A percentile compares a stretch with the other conserved stretches of the same genome.
phyloP scores from a whole-genome alignment of 148 eudicot species.

The Bassia scoparia region DNA sequence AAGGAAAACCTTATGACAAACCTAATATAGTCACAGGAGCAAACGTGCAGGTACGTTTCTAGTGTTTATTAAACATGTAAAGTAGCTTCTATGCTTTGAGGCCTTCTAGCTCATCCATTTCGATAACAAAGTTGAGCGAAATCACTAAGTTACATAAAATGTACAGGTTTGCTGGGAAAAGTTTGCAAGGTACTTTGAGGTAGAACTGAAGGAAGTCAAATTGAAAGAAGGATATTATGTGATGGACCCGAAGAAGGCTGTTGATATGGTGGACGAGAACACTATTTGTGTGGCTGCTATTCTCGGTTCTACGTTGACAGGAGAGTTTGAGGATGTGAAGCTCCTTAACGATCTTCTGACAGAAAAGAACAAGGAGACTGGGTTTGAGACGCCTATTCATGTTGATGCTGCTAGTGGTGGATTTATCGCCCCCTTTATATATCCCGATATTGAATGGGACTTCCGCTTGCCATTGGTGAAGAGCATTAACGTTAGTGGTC shows the following conservation, averaged over 20 bases:
- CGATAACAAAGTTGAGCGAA: not conserved
- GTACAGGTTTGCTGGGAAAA: constrained; percentile 34
- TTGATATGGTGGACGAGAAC: constrained; percentile 32
- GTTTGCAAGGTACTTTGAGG: constrained; percentile 34
- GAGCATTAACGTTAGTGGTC: constrained; percentile 34
- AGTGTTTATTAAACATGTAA: too few species aligned
- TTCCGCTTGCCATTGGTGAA: constrained; percentile 32
- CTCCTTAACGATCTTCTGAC: constrained; percentile 23
- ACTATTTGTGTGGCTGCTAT: constrained; percentile 31
- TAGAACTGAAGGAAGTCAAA: constrained; percentile 30
- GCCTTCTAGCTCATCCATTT: not conserved
- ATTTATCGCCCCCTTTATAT: constrained; percentile 33
- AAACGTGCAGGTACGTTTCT: constrained; percentile 23
- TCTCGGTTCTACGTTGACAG: constrained; percentile 29
- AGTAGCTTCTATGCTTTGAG: not conserved
- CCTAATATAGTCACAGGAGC: constrained; percentile 36
- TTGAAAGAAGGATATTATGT: constrained; percentile 29
- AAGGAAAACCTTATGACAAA: constrained; percentile 29
- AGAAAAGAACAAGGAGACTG: constrained; percentile 27
- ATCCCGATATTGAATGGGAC: constrained; percentile 34
- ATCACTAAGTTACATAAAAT: not conserved
- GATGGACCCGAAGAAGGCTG: constrained; percentile 31
- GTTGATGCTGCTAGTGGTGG: constrained; percentile 37
- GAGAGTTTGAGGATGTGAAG: constrained; percentile 36
- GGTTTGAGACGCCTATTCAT: constrained; percentile 33